Percentiles rank a stretch among this genome's conserved stretches.
Evolutionary conservation across 1,284 basidiomycete species (phyloP).

Genomic region (Boletus sp.): DNA sequence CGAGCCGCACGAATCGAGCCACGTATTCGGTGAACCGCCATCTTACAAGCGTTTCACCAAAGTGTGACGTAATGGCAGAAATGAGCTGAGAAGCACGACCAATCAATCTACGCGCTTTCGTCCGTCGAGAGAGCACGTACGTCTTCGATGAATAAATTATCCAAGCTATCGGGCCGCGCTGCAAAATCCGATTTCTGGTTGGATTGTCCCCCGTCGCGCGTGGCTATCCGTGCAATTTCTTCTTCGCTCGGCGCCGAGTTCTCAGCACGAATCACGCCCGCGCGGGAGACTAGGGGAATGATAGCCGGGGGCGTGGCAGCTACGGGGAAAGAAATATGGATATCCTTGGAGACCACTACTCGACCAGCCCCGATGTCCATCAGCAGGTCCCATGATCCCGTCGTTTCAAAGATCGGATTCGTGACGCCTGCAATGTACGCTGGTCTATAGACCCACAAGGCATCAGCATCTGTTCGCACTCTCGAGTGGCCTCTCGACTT

Average conservation of each 20-base stretch:
- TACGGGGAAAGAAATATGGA: constrained; percentile 56
- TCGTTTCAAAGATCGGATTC: constrained; percentile 91
- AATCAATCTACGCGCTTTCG: constrained; percentile 8
- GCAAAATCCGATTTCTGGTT: constrained; percentile 47
- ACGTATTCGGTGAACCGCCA: constrained; percentile 77
- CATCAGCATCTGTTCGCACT: constrained; percentile 6
- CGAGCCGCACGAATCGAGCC: constrained; percentile 67
- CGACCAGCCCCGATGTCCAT: constrained; percentile 86
- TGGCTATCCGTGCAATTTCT: constrained; percentile 47
- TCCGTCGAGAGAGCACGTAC: constrained; percentile 48
- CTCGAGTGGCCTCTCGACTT: constrained; percentile 32
- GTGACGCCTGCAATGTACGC: constrained; percentile 96
- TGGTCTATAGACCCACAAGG: constrained; percentile 43
- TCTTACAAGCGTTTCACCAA: constrained; percentile 76
- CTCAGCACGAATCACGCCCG: constrained; percentile 61
- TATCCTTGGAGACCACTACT: constrained; percentile 84
- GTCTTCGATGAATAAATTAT: constrained; percentile 89
- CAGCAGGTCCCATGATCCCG: constrained; percentile 87
- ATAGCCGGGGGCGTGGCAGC: constrained; percentile 39
- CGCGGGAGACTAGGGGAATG: constrained; percentile 45
- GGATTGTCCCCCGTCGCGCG: constrained; percentile 34
- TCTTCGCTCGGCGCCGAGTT: constrained; percentile 57
- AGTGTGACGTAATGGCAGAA: constrained; percentile 69
- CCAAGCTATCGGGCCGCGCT: constrained; percentile 63
- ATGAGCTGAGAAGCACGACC: constrained; percentile 46